phyloP scores from a whole-genome alignment of 257 asterid genomes.

The Anisodus tanguticus region DNA sequence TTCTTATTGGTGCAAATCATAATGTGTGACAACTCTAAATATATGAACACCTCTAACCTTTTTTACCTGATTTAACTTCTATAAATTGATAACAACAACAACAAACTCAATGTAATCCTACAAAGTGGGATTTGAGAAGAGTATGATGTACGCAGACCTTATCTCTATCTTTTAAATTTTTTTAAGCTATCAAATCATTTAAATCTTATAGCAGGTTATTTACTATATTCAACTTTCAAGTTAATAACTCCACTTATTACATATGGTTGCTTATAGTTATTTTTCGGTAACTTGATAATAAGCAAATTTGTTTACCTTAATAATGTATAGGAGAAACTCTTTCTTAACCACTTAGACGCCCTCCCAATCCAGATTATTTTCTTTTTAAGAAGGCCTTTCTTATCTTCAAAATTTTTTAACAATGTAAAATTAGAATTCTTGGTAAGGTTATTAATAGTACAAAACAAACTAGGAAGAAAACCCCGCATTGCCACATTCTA shows the following conservation, averaged over 20 bases:
- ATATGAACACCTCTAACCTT: too few species aligned
- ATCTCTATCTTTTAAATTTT: background rate
- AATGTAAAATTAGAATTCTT: background rate
- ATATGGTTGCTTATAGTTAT: too few species aligned
- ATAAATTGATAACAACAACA: background rate
- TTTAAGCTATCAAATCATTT: background rate
- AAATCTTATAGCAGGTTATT: background rate
- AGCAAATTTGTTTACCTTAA: too few species aligned
- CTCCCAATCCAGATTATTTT: background rate
- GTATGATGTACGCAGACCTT: too few species aligned
- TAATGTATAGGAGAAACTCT: too few species aligned
- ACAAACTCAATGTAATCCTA: too few species aligned
- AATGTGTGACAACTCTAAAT: background rate
- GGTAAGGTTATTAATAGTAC: background rate
- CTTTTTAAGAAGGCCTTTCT: background rate
- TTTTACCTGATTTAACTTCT: background rate
- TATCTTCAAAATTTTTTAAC: background rate
- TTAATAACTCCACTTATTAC: too few species aligned
- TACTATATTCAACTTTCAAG: background rate
- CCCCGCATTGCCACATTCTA: background rate
- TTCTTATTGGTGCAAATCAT: background rate
- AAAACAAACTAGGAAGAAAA: background rate
- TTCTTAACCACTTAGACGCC: background rate
- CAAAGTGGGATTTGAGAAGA: too few species aligned
- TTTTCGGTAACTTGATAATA: too few species aligned